Conservation (phyloP, 2,329 filamentous ascomycete species). For the Fusarium haematococcum region DNA sequence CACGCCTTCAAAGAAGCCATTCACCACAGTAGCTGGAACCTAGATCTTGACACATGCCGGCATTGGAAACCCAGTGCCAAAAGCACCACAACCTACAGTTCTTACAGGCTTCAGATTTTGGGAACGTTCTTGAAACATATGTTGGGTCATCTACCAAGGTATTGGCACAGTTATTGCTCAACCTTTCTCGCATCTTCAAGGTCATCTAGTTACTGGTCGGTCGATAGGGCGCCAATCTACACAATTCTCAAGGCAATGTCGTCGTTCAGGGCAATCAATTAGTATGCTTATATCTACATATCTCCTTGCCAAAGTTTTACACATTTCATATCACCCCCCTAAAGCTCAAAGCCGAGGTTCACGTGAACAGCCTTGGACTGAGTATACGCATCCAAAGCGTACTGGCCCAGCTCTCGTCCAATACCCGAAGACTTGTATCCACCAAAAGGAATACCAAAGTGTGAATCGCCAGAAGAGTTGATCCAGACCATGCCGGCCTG, state of each 20-base stretch:
- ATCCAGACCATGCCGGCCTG: slow-evolving; percentile 63
- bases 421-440: slow-evolving; percentile 44
- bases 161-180: not conserved
- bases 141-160: not conserved
- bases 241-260: not conserved
- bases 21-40: not conserved
- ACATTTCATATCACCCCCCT: not conserved
- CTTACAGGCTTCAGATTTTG: not conserved
- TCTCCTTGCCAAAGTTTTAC: not conserved
- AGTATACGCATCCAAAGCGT: slow-evolving; percentile 44
- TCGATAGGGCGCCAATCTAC: not conserved
- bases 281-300: not conserved
- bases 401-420: slow-evolving; percentile 42
- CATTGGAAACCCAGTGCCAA: not conserved
- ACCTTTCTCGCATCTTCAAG: not conserved
- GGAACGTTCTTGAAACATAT: not conserved
- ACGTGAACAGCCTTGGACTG: slow-evolving; percentile 44
- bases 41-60: not conserved
- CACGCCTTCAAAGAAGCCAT: not conserved
- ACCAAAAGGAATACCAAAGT: slow-evolving; percentile 46
- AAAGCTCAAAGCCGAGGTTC: slow-evolving; percentile 36
- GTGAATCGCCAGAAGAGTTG: slow-evolving; percentile 46
- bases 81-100: not conserved
- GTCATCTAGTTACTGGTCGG: not conserved
- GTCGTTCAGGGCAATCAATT: not conserved